Conservation (phyloP, 1,284 basidiomycete genomes). For the Malassezia brasiliensis region DNA sequence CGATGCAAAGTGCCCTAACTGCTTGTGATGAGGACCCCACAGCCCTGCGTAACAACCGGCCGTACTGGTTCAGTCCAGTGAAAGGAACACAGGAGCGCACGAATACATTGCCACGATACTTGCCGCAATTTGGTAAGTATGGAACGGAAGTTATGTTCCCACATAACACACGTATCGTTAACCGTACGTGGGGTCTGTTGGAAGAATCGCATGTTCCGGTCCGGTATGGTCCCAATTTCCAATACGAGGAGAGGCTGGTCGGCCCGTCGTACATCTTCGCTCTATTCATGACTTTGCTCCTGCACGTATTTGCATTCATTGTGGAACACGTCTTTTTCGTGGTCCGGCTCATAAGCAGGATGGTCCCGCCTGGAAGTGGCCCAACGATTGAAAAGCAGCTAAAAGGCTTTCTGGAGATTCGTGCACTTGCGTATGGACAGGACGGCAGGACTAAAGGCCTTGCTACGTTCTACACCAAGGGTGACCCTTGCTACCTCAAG, state of each 20-base stretch:
- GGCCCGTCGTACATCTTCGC: conserved; percentile 39
- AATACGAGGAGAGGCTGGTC: conserved; percentile 63
- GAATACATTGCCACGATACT: conserved; percentile 53
- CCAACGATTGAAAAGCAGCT: conserved; percentile 12
- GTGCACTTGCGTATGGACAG: conserved; percentile 50
- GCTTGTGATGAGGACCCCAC: not conserved
- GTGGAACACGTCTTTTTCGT: not conserved
- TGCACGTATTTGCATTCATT: not conserved
- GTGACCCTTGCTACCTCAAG: conserved; percentile 69
- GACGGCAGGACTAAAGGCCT: conserved; percentile 52
- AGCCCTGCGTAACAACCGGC: conserved; percentile 50
- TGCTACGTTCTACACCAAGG: conserved; percentile 58
- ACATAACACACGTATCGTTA: conserved; percentile 61
- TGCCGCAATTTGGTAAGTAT: conserved; percentile 51
- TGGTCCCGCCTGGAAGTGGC: conserved; percentile 12
- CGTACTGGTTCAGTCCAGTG: conserved; percentile 24
- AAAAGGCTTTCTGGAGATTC: conserved; percentile 12
- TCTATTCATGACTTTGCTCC: not conserved
- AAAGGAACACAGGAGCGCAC: conserved; percentile 38
- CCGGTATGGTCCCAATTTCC: conserved; percentile 53
- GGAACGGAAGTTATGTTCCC: conserved; percentile 62
- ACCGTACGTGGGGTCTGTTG: conserved; percentile 67
- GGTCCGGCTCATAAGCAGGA: not conserved
- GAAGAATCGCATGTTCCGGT: conserved; percentile 47
- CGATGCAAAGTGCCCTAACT: conserved; percentile 52